phyloP scores from a whole-genome alignment of 139 green algal genomes.

The Coelastrella sp. region DNA sequence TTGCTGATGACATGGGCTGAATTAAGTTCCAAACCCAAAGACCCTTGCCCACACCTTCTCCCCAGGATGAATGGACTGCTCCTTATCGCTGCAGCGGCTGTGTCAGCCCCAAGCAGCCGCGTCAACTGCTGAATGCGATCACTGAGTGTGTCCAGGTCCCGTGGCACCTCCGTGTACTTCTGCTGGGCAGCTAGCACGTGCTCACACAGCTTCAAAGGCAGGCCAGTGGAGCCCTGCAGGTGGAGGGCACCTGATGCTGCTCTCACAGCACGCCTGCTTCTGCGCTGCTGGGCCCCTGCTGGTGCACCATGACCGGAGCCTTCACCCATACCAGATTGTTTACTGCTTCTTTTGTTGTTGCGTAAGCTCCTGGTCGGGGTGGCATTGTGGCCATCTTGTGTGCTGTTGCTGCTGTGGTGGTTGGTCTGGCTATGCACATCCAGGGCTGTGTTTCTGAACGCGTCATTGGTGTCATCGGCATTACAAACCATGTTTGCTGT shows the following conservation, averaged over 20 bases:
- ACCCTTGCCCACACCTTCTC: not conserved
- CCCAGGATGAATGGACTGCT: not conserved
- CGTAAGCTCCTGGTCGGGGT: not conserved
- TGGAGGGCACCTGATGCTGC: not conserved
- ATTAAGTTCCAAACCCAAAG: not conserved
- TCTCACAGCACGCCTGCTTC: not conserved
- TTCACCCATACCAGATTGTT: not conserved
- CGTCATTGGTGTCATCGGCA: too few species aligned
- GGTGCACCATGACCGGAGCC: not conserved
- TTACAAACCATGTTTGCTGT: too few species aligned
- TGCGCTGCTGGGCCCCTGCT: too few species aligned
- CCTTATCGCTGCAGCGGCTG: not conserved
- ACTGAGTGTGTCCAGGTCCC: not conserved
- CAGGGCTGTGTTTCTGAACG: too few species aligned
- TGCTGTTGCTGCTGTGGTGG: conserved; percentile 15
- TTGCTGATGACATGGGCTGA: not conserved
- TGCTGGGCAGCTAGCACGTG: not conserved
- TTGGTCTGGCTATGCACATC: not conserved
- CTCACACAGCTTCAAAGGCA: not conserved
- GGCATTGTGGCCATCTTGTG: not conserved
- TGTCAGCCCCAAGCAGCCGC: not conserved
- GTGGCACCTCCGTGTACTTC: not conserved
- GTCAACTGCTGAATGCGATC: conserved; percentile 3
- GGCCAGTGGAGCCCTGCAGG: not conserved
- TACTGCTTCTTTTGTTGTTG: not conserved